phyloP scores from a whole-genome alignment of 2,329 filamentous ascomycete genomes.

The Bipolaris bicolor region DNA sequence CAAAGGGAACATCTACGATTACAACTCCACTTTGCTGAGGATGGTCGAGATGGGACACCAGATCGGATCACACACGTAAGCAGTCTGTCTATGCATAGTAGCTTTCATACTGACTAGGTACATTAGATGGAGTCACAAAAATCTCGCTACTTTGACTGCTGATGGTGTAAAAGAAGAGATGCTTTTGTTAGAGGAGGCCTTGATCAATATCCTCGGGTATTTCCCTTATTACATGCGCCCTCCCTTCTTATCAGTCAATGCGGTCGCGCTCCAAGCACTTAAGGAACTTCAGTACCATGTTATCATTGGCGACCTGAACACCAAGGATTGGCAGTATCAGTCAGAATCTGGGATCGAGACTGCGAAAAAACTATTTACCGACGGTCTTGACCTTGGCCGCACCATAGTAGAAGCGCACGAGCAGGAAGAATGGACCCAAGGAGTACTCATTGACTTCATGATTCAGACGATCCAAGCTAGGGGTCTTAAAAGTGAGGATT shows the following conservation, averaged over 20 bases:
- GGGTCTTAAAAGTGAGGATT: constrained; percentile 7
- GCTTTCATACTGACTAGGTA: not conserved
- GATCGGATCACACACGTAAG: constrained; percentile 9
- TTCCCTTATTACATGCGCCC: constrained; percentile 58
- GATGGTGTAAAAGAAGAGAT: constrained; percentile 52
- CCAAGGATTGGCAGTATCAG: constrained; percentile 62
- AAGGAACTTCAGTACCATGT: constrained; percentile 59
- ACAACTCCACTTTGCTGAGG: constrained; percentile 2
- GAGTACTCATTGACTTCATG: constrained; percentile 17
- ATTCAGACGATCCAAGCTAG: constrained; percentile 6
- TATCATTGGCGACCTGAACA: constrained; percentile 63
- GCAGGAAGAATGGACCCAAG: constrained; percentile 13
- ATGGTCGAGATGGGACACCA: constrained; percentile 5
- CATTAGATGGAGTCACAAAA: constrained; percentile 53
- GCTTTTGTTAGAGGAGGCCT: constrained; percentile 56
- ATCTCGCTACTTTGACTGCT: constrained; percentile 49
- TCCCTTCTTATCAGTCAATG: constrained; percentile 45
- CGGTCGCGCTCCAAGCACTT: constrained; percentile 42
- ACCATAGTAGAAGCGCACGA: constrained; percentile 19
- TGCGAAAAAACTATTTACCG: constrained; percentile 57
- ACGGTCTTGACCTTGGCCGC: constrained; percentile 8
- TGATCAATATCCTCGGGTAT: constrained; percentile 57
- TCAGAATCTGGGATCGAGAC: constrained; percentile 53
- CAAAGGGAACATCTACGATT: constrained; percentile 3
- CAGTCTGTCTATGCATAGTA: not conserved